Conservation (phyloP, 2,329 filamentous ascomycete genomes). For the Venturia aucupariae region DNA sequence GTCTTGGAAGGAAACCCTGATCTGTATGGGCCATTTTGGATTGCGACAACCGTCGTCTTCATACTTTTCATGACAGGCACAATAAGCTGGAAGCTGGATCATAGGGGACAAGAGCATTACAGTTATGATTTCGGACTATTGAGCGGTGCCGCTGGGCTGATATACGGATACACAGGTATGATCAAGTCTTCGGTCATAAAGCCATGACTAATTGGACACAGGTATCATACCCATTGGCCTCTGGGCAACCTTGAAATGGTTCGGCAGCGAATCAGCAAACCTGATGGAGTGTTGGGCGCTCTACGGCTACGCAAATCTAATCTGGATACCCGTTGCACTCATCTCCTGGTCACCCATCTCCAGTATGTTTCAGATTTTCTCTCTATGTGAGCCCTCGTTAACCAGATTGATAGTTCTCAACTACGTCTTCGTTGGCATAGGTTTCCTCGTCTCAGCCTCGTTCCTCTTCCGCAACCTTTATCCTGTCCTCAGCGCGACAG, state of each 20-base stretch:
- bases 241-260: conserved; percentile 87
- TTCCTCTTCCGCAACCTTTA: conserved; percentile 31
- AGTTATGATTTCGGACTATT: conserved; percentile 85
- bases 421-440: conserved; percentile 80
- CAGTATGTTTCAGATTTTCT: conserved; percentile 27
- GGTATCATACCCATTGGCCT: conserved; percentile 73
- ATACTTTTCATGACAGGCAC: conserved; percentile 94
- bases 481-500: conserved; percentile 84
- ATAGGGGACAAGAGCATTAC: conserved; percentile 58
- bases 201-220: conserved; percentile 7
- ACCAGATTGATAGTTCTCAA: conserved; percentile 54
- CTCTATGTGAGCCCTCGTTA: neutral
- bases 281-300: conserved; percentile 90
- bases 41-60: conserved; percentile 92
- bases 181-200: neutral
- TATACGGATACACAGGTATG: conserved; percentile 79
- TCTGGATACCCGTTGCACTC: conserved; percentile 92
- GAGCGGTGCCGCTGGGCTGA: conserved; percentile 82
- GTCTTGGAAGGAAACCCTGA: conserved; percentile 95
- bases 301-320: conserved; percentile 92
- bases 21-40: conserved; percentile 96
- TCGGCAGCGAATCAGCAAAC: conserved; percentile 87
- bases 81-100: conserved; percentile 81
- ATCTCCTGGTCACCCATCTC: conserved; percentile 83
- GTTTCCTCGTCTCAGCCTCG: conserved; percentile 29